Evolutionary conservation across 2,329 filamentous ascomycete genomes (phyloP).

Genomic region (Fusarium veterinarium): DNA sequence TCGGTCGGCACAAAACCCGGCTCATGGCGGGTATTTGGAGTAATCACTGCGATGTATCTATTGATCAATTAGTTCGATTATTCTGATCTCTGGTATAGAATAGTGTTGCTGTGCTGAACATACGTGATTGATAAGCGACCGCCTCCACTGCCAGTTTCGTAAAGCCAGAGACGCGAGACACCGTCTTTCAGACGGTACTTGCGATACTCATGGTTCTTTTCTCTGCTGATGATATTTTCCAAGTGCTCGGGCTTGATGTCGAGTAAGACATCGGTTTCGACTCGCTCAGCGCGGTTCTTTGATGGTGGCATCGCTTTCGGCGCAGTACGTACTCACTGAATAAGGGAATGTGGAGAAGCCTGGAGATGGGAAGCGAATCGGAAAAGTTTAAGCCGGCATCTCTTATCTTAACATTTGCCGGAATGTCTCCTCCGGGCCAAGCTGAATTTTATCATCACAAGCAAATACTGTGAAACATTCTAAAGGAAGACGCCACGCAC

Average conservation of each 20-base stretch:
- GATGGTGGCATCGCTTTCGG: background rate
- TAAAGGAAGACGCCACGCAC: background rate
- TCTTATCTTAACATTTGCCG: background rate
- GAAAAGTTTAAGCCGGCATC: rapidly evolving
- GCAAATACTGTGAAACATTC: no score
- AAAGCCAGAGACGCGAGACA: slow-evolving; percentile 44
- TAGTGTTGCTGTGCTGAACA: background rate
- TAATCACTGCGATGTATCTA: slow-evolving; percentile 29
- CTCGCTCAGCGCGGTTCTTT: background rate
- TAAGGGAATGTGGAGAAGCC: background rate
- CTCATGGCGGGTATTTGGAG: slow-evolving; percentile 1
- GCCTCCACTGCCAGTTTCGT: slow-evolving; percentile 31
- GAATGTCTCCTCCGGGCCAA: background rate
- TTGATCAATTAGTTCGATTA: rapidly evolving
- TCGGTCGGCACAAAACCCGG: slow-evolving; percentile 34
- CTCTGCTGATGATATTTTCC: slow-evolving; percentile 31
- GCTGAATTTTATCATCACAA: background rate
- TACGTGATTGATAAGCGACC: slow-evolving; percentile 42
- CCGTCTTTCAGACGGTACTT: slow-evolving; percentile 41
- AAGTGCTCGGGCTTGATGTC: slow-evolving; percentile 39
- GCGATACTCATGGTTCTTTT: slow-evolving; percentile 46
- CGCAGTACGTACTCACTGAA: background rate
- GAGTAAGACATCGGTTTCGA: slow-evolving; percentile 34
- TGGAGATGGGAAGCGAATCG: background rate
- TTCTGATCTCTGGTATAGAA: background rate